Base-by-base conservation (phyloP, 192 early-diverging fungal genomes). In the Backusella sp. region DNA sequence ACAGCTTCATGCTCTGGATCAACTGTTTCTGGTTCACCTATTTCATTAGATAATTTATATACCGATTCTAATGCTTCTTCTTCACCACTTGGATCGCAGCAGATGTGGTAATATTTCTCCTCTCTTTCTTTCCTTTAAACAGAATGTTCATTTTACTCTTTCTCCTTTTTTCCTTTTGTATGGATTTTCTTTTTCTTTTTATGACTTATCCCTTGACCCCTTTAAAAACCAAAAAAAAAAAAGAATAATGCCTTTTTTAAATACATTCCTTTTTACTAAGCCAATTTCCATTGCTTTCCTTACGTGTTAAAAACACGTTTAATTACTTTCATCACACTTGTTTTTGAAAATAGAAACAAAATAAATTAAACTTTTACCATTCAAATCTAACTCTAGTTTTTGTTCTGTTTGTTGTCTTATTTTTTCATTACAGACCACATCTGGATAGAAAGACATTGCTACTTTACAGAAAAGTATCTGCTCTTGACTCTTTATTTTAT, bases 1-100 rank as follows among this genome's bases (percentile, higher is more conserved):
- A 66, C 65, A 44, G 59, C 59, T 42, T 74, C 73, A 1, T 74
- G 62, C 39, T 74, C 73, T 67, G 39, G 28, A 15, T 74, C 73
- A 3, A 74, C 73, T 3, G 62, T 74, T 6, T 56, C 73, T 32
- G 73, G 73, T 21, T 74, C 73, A 67, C 73, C 73, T 14, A 46
- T 74, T 30, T 74, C 73, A n/a, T 32, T 74, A 21, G 65, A 66
- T 12, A 35, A 35, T 59, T 67, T 74, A 44, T 74, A 74, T 32
- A 65, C 34, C 41, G 70, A 71, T 28, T 28, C 39, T 23, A 68
- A 9, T 36, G 17, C 28, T 5, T 35, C 28, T 26, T 71, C 70
- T 30, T 71, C 70, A 9, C 70, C 70, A 49, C 42, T 71, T 17
- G 41, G 42, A 30, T 39, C 70, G 4, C 21, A 36, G 21, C 69